These are phyloP conservation scores for Phylloporus arenicola DNA, from an alignment of 768 basidiomycete genomes.

Conservation along the genomic window DNA sequence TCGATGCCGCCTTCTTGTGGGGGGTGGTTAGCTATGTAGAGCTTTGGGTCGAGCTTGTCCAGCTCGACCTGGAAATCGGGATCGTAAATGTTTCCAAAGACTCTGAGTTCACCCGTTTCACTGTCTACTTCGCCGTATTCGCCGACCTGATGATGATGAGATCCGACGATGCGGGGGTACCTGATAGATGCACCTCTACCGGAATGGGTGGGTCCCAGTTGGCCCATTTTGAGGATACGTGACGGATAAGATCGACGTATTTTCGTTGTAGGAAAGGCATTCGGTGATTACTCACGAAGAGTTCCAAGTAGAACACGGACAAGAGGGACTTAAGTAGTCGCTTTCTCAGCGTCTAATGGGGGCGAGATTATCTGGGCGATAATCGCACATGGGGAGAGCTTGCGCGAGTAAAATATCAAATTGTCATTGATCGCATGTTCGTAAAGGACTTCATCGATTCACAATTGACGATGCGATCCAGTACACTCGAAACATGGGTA, in stretches of 20 bases:
- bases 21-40: slow-evolving; percentile 13
- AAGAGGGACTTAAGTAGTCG: neutral
- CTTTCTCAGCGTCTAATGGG: neutral
- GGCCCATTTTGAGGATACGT: slow-evolving; percentile 32
- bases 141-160: slow-evolving; percentile 23
- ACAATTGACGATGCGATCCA: too few relatives aligned
- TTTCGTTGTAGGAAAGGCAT: slow-evolving; percentile 24
- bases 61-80: slow-evolving; percentile 14
- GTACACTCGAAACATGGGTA: too few relatives aligned
- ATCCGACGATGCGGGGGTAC: neutral
- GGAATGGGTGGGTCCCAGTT: slow-evolving; percentile 35
- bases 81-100: slow-evolving; percentile 32
- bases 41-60: neutral
- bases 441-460: too few relatives aligned
- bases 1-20: slow-evolving; percentile 15
- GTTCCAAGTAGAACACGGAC: neutral
- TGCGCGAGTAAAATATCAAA: too few relatives aligned
- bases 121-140: slow-evolving; percentile 29
- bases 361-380: too few relatives aligned
- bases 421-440: too few relatives aligned
- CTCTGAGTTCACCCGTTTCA: slow-evolving; percentile 26
- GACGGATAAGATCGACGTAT: slow-evolving; percentile 32
- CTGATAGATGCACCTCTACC: slow-evolving; percentile 20
- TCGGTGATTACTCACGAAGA: neutral
- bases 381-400: too few relatives aligned